Evolutionary conservation across 1,284 basidiomycete species (phyloP), one percentile per base, ranked within the genome.

Genomic region (Trametes sp.): DNA sequence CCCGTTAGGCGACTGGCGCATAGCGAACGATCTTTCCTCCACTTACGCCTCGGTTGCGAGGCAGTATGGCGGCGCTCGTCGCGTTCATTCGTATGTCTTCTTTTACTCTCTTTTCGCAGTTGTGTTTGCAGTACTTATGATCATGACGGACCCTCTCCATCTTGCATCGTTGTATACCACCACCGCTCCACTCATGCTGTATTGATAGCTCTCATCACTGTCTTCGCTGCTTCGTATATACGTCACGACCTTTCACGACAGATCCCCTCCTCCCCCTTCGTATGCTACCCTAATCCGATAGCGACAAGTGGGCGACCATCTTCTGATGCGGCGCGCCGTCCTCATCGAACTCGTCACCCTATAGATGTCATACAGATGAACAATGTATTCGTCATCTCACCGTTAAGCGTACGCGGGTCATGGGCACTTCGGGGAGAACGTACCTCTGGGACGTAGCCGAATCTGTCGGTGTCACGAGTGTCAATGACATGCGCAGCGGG

Each of bases 251-350:
- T 61, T 59, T 67, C 64, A 70, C 64, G 67, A 66, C 55, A n/a
- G 59, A 35, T 33, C 64, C 61, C 64, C 57, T 52, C 36, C 28
- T 61, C 64, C 57, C 49, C 36, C 28, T 61, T 54, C 60, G 29
- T 60, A 62, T 67, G 61, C 50, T 67, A 65, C 59, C 55, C 60
- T 66, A 69, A 67, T 72, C 68, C 31, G 72, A 73, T 72, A 82
- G 76, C 66, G 82, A 80, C 70, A 90, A 73, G 64, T 76, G 79
- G 65, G 82, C 75, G 64, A 87, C 81, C 90, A 93, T 91, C 75
- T 85, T 86, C 74, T 92, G 90, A 82, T 93, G 91, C 61, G 88
- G 90, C 69, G 83, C 89, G 46, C 90, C 91, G 62, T 93, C 91
- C 75, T 93, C 91, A 74, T 93, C 88, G 76, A 92, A 93, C 72